These are phyloP conservation scores for Neurospora sp. DNA, from an alignment of 495 filamentous ascomycete genomes.

Conservation along the genomic window DNA sequence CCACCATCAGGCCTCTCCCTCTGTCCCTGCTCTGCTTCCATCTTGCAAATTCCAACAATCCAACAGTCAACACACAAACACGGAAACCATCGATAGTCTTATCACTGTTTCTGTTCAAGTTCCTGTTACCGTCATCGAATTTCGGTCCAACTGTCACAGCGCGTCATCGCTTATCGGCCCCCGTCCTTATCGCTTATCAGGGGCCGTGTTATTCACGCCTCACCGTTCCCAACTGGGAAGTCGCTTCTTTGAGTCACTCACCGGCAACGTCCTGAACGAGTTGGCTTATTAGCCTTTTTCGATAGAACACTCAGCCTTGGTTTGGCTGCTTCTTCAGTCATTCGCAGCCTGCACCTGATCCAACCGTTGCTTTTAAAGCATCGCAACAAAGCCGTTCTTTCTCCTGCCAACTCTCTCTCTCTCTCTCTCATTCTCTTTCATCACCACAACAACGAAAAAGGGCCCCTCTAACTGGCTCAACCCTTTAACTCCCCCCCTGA, in stretches of 20 bases:
- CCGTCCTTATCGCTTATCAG: neutral
- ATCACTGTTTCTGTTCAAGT: neutral
- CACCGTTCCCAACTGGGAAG: neutral
- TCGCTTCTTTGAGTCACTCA: neutral
- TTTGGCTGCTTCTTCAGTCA: neutral
- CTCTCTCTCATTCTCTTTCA: neutral
- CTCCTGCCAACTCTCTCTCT: neutral
- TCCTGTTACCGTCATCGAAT: neutral
- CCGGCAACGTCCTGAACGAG: neutral
- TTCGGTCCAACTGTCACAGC: neutral
- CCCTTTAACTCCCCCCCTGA: neutral
- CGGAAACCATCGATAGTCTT: neutral
- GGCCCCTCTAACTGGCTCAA: neutral
- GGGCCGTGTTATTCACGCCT: neutral
- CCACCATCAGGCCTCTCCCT: neutral
- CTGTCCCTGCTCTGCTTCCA: neutral
- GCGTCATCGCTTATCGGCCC: neutral
- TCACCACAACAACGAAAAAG: neutral
- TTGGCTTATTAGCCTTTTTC: neutral
- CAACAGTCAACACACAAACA: neutral
- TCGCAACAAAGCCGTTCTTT: neutral
- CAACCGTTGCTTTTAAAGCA: neutral
- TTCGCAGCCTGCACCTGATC: neutral
- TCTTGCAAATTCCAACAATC: neutral
- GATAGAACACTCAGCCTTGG: neutral